These are phyloP conservation scores for Russula sp. DNA, from an alignment of 768 basidiomycete species.

Conservation along the genomic window DNA sequence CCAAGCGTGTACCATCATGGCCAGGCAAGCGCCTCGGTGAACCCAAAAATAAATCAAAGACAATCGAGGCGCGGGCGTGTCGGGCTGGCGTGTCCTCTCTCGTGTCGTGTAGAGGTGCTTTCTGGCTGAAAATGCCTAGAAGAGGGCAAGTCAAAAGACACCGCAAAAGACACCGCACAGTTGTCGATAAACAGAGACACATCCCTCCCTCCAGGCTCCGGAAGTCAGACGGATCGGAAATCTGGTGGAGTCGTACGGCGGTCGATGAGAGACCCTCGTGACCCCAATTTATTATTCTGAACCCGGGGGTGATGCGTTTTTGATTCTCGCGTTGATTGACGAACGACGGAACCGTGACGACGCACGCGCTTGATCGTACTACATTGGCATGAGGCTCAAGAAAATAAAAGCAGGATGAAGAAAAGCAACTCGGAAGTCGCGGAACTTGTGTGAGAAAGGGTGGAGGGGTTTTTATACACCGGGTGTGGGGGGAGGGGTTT, in stretches of 20 bases:
- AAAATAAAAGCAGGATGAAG: slow-evolving; percentile 11
- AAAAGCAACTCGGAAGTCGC: slow-evolving; percentile 14
- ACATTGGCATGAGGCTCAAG: slow-evolving; percentile 15
- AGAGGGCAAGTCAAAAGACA: not conserved
- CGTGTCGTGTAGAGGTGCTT: too few relatives aligned
- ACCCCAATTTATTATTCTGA: not conserved
- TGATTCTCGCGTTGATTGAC: not conserved
- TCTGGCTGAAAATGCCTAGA: too few relatives aligned
- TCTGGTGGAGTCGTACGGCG: slow-evolving; percentile 1
- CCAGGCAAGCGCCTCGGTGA: not conserved
- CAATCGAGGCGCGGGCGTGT: slow-evolving; percentile 8
- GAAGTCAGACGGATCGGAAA: not conserved
- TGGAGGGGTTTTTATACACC: not conserved
- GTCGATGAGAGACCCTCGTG: not conserved
- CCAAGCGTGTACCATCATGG: not conserved
- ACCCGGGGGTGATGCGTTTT: not conserved
- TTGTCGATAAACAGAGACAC: slow-evolving; percentile 7
- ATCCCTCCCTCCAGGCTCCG: not conserved
- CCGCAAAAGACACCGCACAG: not conserved
- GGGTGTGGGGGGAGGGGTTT: too few relatives aligned
- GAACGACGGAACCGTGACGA: too few relatives aligned
- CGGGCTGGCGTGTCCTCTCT: not conserved
- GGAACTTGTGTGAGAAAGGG: slow-evolving; percentile 8
- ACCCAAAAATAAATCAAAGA: slow-evolving; percentile 4
- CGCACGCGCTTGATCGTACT: slow-evolving; percentile 8